Evolutionary conservation across 305 asterid species (phyloP).

Genomic region (Withania somnifera): DNA sequence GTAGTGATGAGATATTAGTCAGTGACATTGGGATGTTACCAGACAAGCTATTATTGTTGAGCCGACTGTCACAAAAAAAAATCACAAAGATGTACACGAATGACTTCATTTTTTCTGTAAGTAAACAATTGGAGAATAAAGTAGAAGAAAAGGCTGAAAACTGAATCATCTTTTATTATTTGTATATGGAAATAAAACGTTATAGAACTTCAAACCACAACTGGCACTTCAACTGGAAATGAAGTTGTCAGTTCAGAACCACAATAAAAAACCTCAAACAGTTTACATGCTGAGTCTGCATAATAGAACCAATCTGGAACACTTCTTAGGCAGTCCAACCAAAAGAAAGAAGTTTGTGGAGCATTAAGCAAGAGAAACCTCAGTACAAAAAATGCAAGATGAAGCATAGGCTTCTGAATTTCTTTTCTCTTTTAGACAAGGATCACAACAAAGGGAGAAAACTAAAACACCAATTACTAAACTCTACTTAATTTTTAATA

Average conservation of each 20-base stretch:
- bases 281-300: neutral
- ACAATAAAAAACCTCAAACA: neutral
- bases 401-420: neutral
- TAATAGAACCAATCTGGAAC: neutral
- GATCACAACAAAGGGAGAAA: neutral
- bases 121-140: neutral
- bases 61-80: conserved; percentile 37
- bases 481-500: neutral
- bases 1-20: conserved; percentile 40
- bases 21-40: conserved; percentile 36
- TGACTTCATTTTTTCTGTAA: neutral
- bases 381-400: neutral
- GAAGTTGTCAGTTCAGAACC: neutral
- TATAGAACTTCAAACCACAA: neutral
- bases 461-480: neutral
- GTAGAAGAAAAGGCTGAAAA: neutral
- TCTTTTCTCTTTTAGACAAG: neutral
- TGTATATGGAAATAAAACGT: neutral
- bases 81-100: conserved; percentile 2
- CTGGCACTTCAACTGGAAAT: neutral
- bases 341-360: neutral
- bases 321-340: neutral
- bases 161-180: neutral
- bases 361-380: conserved; percentile 4
- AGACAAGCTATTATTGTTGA: conserved; percentile 43